Evolutionary conservation across 2,329 filamentous ascomycete species (phyloP).

Genomic region (Fonsecaea erecta): DNA sequence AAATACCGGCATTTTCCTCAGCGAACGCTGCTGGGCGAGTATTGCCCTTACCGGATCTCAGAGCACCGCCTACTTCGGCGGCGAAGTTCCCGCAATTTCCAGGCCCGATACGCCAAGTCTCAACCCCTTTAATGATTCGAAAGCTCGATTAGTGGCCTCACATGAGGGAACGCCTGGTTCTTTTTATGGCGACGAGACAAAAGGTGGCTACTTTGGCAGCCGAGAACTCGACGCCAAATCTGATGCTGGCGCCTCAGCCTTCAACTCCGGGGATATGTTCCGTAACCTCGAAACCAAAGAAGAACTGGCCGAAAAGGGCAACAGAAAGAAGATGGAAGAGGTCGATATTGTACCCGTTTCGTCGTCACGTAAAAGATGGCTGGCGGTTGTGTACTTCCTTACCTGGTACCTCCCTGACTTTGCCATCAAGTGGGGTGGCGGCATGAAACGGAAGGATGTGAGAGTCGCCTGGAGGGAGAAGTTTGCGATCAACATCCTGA

Average conservation of each 20-base stretch:
- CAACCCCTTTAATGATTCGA: constrained; percentile 56
- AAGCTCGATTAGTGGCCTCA: constrained; percentile 59
- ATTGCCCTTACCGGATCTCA: constrained; percentile 69
- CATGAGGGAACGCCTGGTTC: constrained; percentile 58
- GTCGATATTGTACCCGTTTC: constrained; percentile 83
- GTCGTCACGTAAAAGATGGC: constrained; percentile 84
- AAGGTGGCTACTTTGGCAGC: constrained; percentile 78
- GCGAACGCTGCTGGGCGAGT: constrained; percentile 93
- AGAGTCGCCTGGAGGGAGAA: constrained; percentile 96
- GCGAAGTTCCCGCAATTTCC: constrained; percentile 64
- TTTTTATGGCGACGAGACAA: constrained; percentile 74
- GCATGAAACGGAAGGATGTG: constrained; percentile 91
- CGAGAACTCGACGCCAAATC: constrained; percentile 83
- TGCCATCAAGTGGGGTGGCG: constrained; percentile 72
- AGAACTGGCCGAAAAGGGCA: constrained; percentile 93
- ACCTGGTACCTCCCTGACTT: constrained; percentile 91
- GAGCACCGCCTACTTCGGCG: constrained; percentile 57
- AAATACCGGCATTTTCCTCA: constrained; percentile 91
- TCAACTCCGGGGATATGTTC: constrained; percentile 96
- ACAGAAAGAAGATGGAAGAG: constrained; percentile 86
- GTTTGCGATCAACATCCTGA: constrained; percentile 95
- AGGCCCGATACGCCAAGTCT: constrained; percentile 60
- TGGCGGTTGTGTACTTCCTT: constrained; percentile 78
- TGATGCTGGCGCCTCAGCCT: constrained; percentile 88
- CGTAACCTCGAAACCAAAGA: constrained; percentile 91